These are phyloP conservation scores for Psilocybe sp. DNA, from an alignment of 768 basidiomycete species.

Conservation along the genomic window DNA sequence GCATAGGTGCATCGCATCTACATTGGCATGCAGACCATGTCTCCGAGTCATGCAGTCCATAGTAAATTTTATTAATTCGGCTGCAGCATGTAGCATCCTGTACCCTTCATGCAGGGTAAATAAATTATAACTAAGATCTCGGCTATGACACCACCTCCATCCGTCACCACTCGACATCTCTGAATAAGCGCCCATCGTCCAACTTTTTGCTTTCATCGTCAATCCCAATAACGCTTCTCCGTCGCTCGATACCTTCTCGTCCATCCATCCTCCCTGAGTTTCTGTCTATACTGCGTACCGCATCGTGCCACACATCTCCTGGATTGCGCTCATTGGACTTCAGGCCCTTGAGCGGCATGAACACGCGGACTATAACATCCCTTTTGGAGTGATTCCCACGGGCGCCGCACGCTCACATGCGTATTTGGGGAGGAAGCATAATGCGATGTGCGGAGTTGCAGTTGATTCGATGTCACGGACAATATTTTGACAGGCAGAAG, in stretches of 20 bases:
- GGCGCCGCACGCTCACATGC: neutral
- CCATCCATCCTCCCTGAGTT: neutral
- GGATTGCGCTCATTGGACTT: neutral
- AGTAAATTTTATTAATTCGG: too few relatives aligned
- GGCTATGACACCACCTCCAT: slow-evolving; percentile 2
- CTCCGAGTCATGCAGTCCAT: too few relatives aligned
- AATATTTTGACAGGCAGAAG: neutral
- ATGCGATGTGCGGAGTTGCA: neutral
- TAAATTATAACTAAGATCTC: too few relatives aligned
- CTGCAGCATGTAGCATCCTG: too few relatives aligned
- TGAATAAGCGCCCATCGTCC: neutral
- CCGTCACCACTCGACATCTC: slow-evolving; percentile 5
- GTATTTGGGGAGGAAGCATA: neutral
- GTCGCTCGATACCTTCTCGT: neutral
- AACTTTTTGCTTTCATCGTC: neutral
- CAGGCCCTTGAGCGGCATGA: neutral
- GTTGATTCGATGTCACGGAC: neutral
- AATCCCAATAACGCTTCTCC: neutral
- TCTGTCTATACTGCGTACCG: neutral
- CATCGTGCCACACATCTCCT: too few relatives aligned
- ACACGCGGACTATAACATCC: neutral
- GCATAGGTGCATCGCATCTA: too few relatives aligned
- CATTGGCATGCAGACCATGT: too few relatives aligned
- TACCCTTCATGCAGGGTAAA: too few relatives aligned
- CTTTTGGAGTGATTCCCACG: neutral